phyloP scores from a whole-genome alignment of 2,329 filamentous ascomycete genomes.

The Colletotrichum sp. region DNA sequence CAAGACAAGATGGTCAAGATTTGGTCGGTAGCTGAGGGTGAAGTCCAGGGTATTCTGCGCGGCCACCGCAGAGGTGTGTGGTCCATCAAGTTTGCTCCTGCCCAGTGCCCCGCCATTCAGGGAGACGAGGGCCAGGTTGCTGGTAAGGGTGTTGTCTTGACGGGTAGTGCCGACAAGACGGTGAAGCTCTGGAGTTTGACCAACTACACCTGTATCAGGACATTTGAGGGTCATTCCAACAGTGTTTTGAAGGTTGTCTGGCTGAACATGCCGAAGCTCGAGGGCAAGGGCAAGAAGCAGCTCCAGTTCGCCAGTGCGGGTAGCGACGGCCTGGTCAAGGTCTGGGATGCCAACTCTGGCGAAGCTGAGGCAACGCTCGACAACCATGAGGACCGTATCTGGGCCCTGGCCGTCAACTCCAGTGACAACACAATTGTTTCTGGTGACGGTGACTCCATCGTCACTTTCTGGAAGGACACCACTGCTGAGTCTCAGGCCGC shows the following conservation, averaged over 20 bases:
- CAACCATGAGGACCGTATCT: constrained; percentile 95
- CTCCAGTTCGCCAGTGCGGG: constrained; percentile 85
- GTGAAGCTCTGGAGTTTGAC: constrained; percentile 93
- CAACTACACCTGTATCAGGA: constrained; percentile 91
- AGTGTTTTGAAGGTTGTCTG: constrained; percentile 93
- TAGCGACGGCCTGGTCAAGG: constrained; percentile 93
- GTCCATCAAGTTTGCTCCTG: constrained; percentile 90
- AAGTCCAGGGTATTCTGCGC: constrained; percentile 87
- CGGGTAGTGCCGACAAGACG: constrained; percentile 94
- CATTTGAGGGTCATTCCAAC: constrained; percentile 96
- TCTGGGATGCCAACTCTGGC: constrained; percentile 89
- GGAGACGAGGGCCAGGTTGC: constrained; percentile 75
- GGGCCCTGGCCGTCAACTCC: constrained; percentile 81
- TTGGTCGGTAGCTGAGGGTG: constrained; percentile 89
- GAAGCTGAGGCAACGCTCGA: constrained; percentile 90
- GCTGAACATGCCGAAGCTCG: constrained; percentile 63
- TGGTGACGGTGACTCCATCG: constrained; percentile 87
- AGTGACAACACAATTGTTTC: constrained; percentile 79
- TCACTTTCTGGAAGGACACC: constrained; percentile 96
- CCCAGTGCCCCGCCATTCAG: constrained; percentile 74
- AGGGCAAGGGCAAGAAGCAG: constrained; percentile 61
- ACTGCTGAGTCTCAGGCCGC: constrained; percentile 79
- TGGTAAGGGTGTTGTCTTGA: constrained; percentile 82
- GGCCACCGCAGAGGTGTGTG: constrained; percentile 96
- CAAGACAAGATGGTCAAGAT: constrained; percentile 98